phyloP scores from a whole-genome alignment of 169 alveolate genomes.

The Theileria orientalis region DNA sequence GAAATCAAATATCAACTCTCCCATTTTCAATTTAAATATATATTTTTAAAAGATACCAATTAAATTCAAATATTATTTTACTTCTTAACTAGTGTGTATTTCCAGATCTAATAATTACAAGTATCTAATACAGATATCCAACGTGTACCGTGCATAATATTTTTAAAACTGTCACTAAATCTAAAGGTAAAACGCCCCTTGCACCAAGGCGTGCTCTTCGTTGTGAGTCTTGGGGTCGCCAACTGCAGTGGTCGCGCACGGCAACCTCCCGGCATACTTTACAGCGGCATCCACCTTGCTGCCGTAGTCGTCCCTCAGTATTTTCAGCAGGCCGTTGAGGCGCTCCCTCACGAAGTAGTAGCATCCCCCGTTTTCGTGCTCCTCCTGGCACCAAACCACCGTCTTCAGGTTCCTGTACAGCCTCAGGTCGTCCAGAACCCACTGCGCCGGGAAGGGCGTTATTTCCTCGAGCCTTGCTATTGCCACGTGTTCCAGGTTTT shows the following conservation, averaged over 20 bases:
- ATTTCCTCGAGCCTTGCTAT: constrained; percentile 85
- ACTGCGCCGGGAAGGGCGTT: constrained; percentile 87
- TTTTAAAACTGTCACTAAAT: not conserved
- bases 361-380: constrained; percentile 88
- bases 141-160: not conserved
- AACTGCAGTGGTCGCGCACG: constrained; percentile 52
- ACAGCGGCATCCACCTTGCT: not conserved
- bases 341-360: constrained; percentile 73
- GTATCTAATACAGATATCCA: not conserved
- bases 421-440: constrained; percentile 67
- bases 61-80: too few species aligned
- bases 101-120: not conserved
- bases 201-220: constrained; percentile 20
- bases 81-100: not conserved
- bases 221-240: constrained; percentile 50
- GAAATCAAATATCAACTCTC: too few species aligned
- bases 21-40: too few species aligned
- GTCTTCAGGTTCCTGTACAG: constrained; percentile 68
- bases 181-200: constrained; percentile 12
- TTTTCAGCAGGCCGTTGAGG: constrained; percentile 10
- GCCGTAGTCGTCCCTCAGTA: constrained; percentile 1
- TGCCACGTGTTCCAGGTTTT: constrained; percentile 67
- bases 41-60: too few species aligned
- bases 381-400: constrained; percentile 90
- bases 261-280: constrained; percentile 49